Base-by-base conservation (phyloP, 169 alveolate genomes). In the Plasmodium billcollinsi region DNA sequence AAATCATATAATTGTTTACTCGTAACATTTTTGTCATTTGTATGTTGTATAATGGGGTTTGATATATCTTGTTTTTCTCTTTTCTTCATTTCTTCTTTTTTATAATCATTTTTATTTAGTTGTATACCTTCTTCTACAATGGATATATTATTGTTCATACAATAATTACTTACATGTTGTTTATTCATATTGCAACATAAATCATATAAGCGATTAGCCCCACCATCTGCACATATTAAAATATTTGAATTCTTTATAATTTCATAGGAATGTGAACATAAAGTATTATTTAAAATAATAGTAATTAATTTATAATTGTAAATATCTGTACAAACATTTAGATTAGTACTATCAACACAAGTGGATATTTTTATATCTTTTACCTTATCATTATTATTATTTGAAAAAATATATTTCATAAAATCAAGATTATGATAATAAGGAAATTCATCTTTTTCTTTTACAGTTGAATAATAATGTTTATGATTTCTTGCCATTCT, bases 171-270 rank as follows among this genome's bases (percentile, higher is more conserved):
- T 24, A 52, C 12, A 20, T 7, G 4, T 43, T 54, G 33, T 24
- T 71, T 12, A 24, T 24, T 85, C 47, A 76, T 9, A 3, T 49
- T 24, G 12, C 11, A 43, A 45, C 86, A 59, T 54, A 59, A 65
- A 52, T 85, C 62, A 63, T 85, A 85, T 56, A 85, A 45, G n/a
- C 59, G 43, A 47, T 85, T 85, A 6, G 92, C 92, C 8, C 92
- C 92, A 3, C 92, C 92, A 85, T 85, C 92, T 12, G 92, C 92
- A 43, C 92, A 85, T 59, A 85, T 66, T 59, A 85, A 56, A 45
- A 85, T 26, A 52, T 85, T 86, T 49, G 92, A 69, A 6, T 72
- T 85, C 49, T 58, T 24, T 58, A 85, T 70, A 59, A 85, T 71
- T 43, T 85, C 72, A 26, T 21, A 14, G 20, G 92, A 20, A 59